Conservation (phyloP, 2,329 filamentous ascomycete species). For the Monosporascus cannonballus region DNA sequence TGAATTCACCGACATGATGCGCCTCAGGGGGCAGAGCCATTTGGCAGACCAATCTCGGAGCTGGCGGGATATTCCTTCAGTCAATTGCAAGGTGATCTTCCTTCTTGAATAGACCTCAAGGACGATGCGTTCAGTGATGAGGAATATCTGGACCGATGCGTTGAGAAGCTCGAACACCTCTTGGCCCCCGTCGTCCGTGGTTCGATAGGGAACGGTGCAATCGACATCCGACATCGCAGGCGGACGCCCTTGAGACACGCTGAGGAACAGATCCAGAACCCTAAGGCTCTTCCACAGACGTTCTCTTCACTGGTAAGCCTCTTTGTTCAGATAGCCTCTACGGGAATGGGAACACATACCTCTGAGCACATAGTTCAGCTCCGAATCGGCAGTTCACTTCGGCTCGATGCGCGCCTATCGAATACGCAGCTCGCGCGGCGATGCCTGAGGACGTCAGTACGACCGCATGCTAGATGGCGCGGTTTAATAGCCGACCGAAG, state of each 20-base stretch:
- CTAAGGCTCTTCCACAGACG: constrained; percentile 49
- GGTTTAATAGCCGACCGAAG: constrained; percentile 29
- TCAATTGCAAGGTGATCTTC: constrained; percentile 47
- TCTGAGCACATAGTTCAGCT: constrained; percentile 32
- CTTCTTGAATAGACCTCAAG: constrained; percentile 46
- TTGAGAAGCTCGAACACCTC: constrained; percentile 42
- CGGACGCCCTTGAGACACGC: constrained; percentile 48
- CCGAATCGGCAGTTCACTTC: constrained; percentile 49
- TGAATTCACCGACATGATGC: constrained; percentile 23
- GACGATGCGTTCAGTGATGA: constrained; percentile 45
- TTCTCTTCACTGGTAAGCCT: constrained; percentile 23
- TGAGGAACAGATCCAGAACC: constrained; percentile 45
- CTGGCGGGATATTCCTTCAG: constrained; percentile 47
- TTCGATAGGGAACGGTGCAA: constrained; percentile 44
- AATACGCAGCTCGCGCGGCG: constrained; percentile 45
- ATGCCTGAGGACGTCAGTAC: constrained; percentile 28
- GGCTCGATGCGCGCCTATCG: constrained; percentile 46
- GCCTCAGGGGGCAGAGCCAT: constrained; percentile 42
- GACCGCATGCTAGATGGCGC: not conserved
- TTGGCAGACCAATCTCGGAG: constrained; percentile 44
- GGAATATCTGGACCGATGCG: constrained; percentile 46
- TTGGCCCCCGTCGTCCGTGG: constrained; percentile 26
- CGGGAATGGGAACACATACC: constrained; percentile 14
- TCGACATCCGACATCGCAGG: constrained; percentile 48
- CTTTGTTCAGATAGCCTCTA: not conserved